Evolutionary conservation across 108 stramenopile genomes (phyloP).

Genomic region (Pseudonitzschia delicatissima): DNA sequence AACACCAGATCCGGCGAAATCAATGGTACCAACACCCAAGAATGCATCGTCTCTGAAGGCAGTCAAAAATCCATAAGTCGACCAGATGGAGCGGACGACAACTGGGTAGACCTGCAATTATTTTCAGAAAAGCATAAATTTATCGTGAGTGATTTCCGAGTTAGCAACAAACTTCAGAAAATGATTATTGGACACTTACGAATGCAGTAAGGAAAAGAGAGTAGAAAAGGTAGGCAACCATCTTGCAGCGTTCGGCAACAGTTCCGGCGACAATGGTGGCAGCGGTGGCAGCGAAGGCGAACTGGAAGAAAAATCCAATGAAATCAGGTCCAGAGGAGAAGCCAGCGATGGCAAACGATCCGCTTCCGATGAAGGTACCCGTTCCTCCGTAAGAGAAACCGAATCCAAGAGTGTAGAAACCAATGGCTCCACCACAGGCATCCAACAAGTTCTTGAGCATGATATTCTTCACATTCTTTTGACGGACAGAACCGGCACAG

Average conservation of each 20-base stretch:
- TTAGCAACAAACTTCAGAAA: neutral
- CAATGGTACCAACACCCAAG: slow-evolving; percentile 74
- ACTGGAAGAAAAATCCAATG: slow-evolving; percentile 59
- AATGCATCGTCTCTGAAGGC: slow-evolving; percentile 52
- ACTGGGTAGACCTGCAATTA: slow-evolving; percentile 69
- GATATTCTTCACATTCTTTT: slow-evolving; percentile 86
- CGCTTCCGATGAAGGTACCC: slow-evolving; percentile 59
- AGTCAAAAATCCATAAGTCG: slow-evolving; percentile 59
- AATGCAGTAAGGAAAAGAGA: slow-evolving; percentile 78
- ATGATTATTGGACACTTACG: slow-evolving; percentile 14
- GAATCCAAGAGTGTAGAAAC: slow-evolving; percentile 83
- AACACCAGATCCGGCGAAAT: slow-evolving; percentile 93
- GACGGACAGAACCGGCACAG: slow-evolving; percentile 76
- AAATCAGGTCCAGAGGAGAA: slow-evolving; percentile 22
- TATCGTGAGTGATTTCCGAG: neutral
- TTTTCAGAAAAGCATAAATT: neutral
- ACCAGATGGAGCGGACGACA: slow-evolving; percentile 84
- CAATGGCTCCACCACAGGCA: slow-evolving; percentile 78
- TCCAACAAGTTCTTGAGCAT: slow-evolving; percentile 90
- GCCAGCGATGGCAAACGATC: slow-evolving; percentile 52
- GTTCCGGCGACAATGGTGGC: slow-evolving; percentile 82
- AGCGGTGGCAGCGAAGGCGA: slow-evolving; percentile 81
- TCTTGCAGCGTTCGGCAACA: slow-evolving; percentile 75
- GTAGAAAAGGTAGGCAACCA: slow-evolving; percentile 80
- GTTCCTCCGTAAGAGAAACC: slow-evolving; percentile 76